Percentiles rank a stretch among this genome's conserved stretches.
These are phyloP conservation scores for Blepharisma japonicum DNA, from an alignment of 73 alveolate genomes.

Conservation along the genomic window DNA sequence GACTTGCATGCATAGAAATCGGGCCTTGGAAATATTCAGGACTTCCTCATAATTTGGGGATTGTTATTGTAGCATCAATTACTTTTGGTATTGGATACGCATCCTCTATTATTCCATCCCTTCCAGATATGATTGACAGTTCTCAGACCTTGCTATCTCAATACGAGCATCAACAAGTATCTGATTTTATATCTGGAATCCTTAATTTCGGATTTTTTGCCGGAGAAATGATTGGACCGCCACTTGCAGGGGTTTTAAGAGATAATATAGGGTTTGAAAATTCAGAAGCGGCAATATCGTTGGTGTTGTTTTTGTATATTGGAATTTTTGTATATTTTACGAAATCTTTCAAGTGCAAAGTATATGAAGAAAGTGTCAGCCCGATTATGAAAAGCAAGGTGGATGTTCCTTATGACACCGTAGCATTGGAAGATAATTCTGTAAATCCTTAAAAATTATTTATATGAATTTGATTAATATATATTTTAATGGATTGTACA, in stretches of 20 bases:
- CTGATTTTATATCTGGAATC: constrained; percentile 10
- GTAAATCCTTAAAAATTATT: no score
- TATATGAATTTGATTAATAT: no score
- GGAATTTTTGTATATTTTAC: no score
- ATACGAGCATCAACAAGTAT: neutral
- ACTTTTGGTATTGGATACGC: neutral
- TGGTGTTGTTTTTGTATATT: no score
- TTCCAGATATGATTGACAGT: neutral
- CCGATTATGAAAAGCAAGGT: no score
- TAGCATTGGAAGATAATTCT: no score
- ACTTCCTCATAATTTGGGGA: neutral
- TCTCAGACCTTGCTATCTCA: neutral
- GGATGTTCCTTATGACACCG: no score
- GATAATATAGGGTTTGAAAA: constrained; percentile 11
- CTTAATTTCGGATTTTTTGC: neutral
- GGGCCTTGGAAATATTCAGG: constrained; percentile 12
- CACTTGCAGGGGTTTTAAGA: neutral
- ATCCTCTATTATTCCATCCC: neutral
- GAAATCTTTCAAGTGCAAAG: no score
- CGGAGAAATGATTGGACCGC: constrained; percentile 2
- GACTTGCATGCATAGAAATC: neutral
- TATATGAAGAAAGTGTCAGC: no score
- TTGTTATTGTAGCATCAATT: neutral
- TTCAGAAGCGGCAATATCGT: neutral
- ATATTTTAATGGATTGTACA: no score